These are phyloP conservation scores for Diutina neorugosa DNA, from an alignment of 1,139 yeast species.

Conservation along the genomic window DNA sequence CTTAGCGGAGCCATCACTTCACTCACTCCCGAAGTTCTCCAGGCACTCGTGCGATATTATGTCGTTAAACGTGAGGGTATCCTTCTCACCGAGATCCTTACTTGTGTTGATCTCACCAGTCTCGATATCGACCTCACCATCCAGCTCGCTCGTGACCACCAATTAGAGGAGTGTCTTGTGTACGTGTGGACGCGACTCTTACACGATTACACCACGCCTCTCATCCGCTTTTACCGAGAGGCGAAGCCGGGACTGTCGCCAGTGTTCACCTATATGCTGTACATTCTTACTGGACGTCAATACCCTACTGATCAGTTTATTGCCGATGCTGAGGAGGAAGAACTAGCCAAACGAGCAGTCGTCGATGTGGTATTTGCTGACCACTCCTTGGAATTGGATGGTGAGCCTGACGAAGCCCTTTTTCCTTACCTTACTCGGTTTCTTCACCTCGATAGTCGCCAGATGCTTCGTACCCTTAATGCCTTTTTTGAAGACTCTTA, in stretches of 20 bases:
- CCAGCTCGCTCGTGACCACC: constrained; percentile 40
- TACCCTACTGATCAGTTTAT: constrained; percentile 58
- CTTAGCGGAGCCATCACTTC: constrained; percentile 28
- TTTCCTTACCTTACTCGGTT: constrained; percentile 50
- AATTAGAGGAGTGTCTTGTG: constrained; percentile 45
- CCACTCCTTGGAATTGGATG: constrained; percentile 10
- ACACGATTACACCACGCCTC: constrained; percentile 56
- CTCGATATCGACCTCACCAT: constrained; percentile 68
- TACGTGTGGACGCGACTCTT: constrained; percentile 61
- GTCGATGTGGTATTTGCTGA: constrained; percentile 44
- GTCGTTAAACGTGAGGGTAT: constrained; percentile 28
- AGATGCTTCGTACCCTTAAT: constrained; percentile 52
- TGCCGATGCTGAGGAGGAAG: constrained; percentile 10
- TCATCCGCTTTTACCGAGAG: constrained; percentile 40
- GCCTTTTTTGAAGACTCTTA: constrained; percentile 70
- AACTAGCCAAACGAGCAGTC: constrained; percentile 33
- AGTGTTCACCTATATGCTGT: constrained; percentile 52
- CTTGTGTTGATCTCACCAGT: constrained; percentile 49
- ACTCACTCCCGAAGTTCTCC: constrained; percentile 53
- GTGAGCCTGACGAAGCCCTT: constrained; percentile 33
- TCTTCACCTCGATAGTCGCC: constrained; percentile 38
- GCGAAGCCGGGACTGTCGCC: constrained; percentile 5
- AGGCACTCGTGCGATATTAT: constrained; percentile 42
- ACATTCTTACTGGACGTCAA: constrained; percentile 61
- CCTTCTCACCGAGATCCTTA: constrained; percentile 49